phyloP scores from a whole-genome alignment of 441 rosid genomes.

The Syzygium malaccense region DNA sequence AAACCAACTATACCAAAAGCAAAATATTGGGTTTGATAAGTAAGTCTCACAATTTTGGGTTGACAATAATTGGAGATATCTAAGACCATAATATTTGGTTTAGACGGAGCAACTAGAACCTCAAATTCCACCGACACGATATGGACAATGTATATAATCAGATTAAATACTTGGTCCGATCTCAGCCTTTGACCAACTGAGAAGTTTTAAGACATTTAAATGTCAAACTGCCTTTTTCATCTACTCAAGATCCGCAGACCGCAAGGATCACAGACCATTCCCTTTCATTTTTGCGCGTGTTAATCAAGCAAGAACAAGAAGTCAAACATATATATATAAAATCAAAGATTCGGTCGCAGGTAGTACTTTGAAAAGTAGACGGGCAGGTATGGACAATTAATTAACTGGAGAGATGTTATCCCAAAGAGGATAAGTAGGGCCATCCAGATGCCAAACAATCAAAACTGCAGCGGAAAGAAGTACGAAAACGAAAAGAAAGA shows the following conservation, averaged over 20 bases:
- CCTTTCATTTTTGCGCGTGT: not conserved
- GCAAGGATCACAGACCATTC: not conserved
- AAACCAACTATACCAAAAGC: not conserved
- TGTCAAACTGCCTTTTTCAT: not conserved
- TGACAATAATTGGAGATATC: not conserved
- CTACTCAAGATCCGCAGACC: not conserved
- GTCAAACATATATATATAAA: not conserved
- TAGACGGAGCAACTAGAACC: not conserved
- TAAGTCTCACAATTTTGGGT: not conserved
- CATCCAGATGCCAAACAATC: not conserved
- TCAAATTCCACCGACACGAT: fast-evolving
- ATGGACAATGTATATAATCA: not conserved
- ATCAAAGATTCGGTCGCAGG: not conserved
- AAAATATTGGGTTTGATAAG: not conserved
- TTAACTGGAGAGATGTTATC: not conserved
- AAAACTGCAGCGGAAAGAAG: not conserved
- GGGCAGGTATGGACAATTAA: not conserved
- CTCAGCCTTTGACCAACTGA: not conserved
- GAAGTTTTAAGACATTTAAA: not conserved
- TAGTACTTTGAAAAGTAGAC: not conserved
- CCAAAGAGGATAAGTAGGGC: not conserved
- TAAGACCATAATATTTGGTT: not conserved
- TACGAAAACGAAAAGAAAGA: not conserved
- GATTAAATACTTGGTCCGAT: not conserved
- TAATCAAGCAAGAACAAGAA: not conserved